Conservation (phyloP, 805 yeast species). For the Komagataella kurtzmanii region DNA sequence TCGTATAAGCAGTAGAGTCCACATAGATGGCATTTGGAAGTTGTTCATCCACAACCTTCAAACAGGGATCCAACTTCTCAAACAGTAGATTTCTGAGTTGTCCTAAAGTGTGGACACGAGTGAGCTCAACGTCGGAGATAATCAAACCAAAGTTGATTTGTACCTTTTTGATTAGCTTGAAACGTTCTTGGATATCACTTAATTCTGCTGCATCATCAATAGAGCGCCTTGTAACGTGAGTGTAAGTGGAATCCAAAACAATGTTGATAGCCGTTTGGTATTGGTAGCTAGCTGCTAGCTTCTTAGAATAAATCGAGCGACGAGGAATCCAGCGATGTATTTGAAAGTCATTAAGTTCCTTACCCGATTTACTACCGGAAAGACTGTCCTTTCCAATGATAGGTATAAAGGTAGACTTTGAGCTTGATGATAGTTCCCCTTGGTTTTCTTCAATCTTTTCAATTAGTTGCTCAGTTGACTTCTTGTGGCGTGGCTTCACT, state of each 20-base stretch:
- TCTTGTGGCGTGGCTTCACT: background rate
- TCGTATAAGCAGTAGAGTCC: slow-evolving; percentile 36
- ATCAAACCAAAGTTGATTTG: slow-evolving; percentile 34
- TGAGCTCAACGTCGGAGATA: slow-evolving; percentile 36
- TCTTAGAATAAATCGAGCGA: slow-evolving; percentile 7
- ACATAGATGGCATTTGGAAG: slow-evolving; percentile 68
- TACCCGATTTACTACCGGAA: slow-evolving; percentile 10
- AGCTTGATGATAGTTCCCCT: background rate
- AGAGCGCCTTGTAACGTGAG: background rate
- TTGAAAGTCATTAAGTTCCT: slow-evolving; percentile 15
- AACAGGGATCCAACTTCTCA: slow-evolving; percentile 21
- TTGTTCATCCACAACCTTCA: slow-evolving; percentile 38
- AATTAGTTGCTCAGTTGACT: slow-evolving; percentile 13
- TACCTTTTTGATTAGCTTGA: slow-evolving; percentile 31
- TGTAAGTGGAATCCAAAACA: background rate
- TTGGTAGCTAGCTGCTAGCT: background rate
- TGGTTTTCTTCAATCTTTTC: background rate
- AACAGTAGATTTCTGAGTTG: slow-evolving; percentile 24
- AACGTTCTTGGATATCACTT: slow-evolving; percentile 33
- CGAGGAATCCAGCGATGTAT: slow-evolving; percentile 18
- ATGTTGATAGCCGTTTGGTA: background rate
- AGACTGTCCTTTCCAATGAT: slow-evolving; percentile 18
- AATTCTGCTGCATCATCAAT: slow-evolving; percentile 7
- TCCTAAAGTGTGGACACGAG: slow-evolving; percentile 24
- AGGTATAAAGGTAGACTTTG: slow-evolving; percentile 7